Evolutionary conservation across 805 yeast genomes (phyloP), one percentile per base, ranked within the genome.

Genomic region (Dipodascus geniculatus): DNA sequence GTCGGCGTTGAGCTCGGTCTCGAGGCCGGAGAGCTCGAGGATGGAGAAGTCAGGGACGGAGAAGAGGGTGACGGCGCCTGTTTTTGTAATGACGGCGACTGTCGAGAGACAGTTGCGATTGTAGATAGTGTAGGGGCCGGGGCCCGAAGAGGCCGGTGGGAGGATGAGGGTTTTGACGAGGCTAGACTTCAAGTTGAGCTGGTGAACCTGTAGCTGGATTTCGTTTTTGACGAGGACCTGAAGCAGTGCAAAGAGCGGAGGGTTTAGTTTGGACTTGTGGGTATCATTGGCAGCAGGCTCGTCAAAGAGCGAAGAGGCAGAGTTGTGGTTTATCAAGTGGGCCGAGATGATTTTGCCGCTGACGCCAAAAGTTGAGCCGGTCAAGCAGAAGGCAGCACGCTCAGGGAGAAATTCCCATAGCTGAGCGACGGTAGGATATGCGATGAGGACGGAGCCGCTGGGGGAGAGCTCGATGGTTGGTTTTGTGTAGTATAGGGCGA

Each of bases 1-100:
- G 51, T 72, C 74, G 8, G 54, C 33, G 19, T 48, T 52, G 19
- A 59, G 28, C 23, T 60, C 51, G 42, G 54, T 51, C 28, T 57
- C 59, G 23, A 61, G 23, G 14, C 60, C 61, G 14, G 58, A 49
- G 9, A 60, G 28, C 8, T 56, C 51, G 1, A 59, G 48, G 2
- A 57, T 54, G n/a, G 49, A 20, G 50, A 28, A 54, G n/a, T 53
- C 54, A 9, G 28, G 38, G 4, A 44, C 33, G 22, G 57, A 35
- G 42, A 58, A 56, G 11, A 63, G 47, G 2, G 63, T 56, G 22
- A 62, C 52, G 3, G 51, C 19, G 16, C 66, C 66, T 11, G 55
- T 52, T 14, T 49, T 33, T 14, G 63, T 47, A 2, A 56, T 53
- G 20, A 63, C 55, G 3, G 61, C 59, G 49, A 62, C 49, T 24